Base-by-base conservation (phyloP, 352 stramenopile species). In the Phytophthora brassicae region DNA sequence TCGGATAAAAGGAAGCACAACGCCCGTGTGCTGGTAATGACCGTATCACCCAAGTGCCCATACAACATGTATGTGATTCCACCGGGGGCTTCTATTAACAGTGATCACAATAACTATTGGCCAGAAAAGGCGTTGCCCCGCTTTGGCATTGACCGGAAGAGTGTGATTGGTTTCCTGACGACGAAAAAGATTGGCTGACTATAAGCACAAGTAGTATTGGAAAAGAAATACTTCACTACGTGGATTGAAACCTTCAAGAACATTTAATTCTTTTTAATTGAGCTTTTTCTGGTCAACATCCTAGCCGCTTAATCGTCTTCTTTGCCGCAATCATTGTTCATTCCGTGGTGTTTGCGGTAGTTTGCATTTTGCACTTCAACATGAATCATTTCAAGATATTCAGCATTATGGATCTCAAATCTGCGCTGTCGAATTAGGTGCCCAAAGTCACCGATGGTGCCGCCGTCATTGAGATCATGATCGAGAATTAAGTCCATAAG, bases 311-410 rank as follows among this genome's bases (percentile, higher is more conserved):
- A 66, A 28, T 61, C 39, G 19, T 82, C 68, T 13, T 76, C 69
- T 9, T 64, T 64, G 49, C 73, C 61, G n/a, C 79, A 63, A 23
- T 70, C 53, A 14, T 66, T 62, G 20, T 77, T 56, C 20, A 68
- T 71, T 19, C 56, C 56, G 35, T 58, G 51, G 41, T 73, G 48
- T 4, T 61, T 60, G 11, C 47, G 45, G 19, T 52, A 70, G 19
- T 49, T 36, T 39, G 60, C 53, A 28, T 48, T 81, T 38, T 80
- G 75, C 3, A 59, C 60, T 61, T 87, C 81, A 14, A 80, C 76
- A 39, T 94, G 81, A 31, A 95, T 76, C 79, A 92, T 89, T 49
- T 92, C 84, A 20, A 92, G 68, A 62, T 95, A 96, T 60, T 96
- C 86, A 7, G 77, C 80, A 50, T 96, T 95, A 64, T 96, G 85